Conservation (phyloP, 306 rosid genomes). For the Dalbergia oliveri region DNA sequence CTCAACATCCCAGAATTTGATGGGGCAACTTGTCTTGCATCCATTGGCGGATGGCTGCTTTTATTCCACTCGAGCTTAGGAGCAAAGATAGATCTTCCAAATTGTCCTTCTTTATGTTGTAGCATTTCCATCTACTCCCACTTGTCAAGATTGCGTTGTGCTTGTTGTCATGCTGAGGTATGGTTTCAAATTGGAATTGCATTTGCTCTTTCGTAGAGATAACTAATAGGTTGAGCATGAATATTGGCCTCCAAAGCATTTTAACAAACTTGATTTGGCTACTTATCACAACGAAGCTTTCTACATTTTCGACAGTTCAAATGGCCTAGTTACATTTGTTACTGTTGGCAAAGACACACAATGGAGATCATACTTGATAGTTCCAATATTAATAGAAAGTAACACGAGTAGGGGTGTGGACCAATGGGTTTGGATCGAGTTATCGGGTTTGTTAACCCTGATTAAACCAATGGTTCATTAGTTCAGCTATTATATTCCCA, state of each 20-base stretch:
- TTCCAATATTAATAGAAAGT: background rate
- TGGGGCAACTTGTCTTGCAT: conserved; percentile 52
- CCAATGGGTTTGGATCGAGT: no score
- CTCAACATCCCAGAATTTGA: conserved; percentile 33
- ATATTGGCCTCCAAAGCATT: fast-evolving
- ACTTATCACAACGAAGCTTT: background rate
- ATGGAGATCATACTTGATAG: background rate
- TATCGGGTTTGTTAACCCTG: no score
- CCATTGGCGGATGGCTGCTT: conserved; percentile 52
- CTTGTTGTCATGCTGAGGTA: background rate
- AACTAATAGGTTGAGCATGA: conserved; percentile 16
- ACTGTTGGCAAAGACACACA: background rate
- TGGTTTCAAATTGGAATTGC: background rate
- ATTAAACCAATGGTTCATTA: no score
- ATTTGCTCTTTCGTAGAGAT: conserved; percentile 18
- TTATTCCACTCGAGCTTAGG: conserved; percentile 22
- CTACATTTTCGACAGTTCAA: no score
- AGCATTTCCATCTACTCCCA: conserved; percentile 47
- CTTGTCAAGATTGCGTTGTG: conserved; percentile 36
- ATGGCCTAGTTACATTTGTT: background rate
- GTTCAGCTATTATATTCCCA: no score
- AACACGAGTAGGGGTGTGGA: no score
- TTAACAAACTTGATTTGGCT: background rate
- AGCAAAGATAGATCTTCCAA: conserved; percentile 49
- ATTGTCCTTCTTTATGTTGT: conserved; percentile 18